Evolutionary conservation across 1,284 basidiomycete species (phyloP), one percentile per base, ranked within the genome.

Genomic region (Coniophora puteana): DNA sequence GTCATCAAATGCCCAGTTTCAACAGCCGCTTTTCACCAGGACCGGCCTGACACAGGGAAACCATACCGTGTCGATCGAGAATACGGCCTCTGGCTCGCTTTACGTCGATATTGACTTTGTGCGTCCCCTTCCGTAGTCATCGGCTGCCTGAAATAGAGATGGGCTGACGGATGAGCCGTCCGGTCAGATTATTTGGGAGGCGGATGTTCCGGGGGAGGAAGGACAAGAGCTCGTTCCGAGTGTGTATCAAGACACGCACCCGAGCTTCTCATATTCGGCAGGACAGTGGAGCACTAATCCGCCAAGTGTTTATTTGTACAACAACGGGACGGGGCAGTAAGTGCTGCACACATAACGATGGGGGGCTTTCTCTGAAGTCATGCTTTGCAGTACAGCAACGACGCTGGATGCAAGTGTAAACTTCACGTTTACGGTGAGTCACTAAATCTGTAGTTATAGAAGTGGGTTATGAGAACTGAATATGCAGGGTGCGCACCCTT

Each of bases 81-180:
- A 57, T 33, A 16, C 31, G 13, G 41, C n/a, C n/a, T n/a, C n/a
- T n/a, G n/a, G n/a, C n/a, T n/a, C n/a, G n/a, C 26, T 25, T 48
- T 33, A 39, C 30, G 26, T 51, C 24, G 47, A 48, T 38, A 34
- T 57, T 30, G 58, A 56, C 33, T 51, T 28, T 30, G 51, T 48
- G 21, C 20, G 40, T 33, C 23, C 23, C 4, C 5, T 5, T 38
- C 6, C 23, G 27, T 7, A 41, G 34, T 4, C 27, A 41, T n/a
- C 25, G 4, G 14, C 13, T 22, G 11, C n/a, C n/a, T n/a, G n/a
- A n/a, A n/a, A n/a, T n/a, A n/a, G n/a, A n/a, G n/a, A n/a, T n/a
- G n/a, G n/a, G 12, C 41, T 14, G n/a, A n/a, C n/a, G n/a, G n/a
- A n/a, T n/a, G n/a, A n/a, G n/a, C n/a, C n/a, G n/a, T n/a, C n/a